Conservation (phyloP, 805 yeast species). For the Ogataea corticis region DNA sequence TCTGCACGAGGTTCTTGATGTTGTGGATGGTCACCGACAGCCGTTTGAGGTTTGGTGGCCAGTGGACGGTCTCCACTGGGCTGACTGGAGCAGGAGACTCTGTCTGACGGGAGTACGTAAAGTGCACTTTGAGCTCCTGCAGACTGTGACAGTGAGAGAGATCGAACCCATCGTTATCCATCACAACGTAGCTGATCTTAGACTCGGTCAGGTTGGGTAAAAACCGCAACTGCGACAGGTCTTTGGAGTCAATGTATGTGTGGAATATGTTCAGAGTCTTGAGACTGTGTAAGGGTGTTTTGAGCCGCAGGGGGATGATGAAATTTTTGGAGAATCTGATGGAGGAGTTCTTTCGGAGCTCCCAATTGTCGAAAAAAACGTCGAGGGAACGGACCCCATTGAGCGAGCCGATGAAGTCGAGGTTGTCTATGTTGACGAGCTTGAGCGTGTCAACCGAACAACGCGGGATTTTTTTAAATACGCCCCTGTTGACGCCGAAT, state of each 20-base stretch:
- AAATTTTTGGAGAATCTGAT: slow-evolving; percentile 26
- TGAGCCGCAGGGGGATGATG: slow-evolving; percentile 25
- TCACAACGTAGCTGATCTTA: slow-evolving; percentile 31
- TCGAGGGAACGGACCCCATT: slow-evolving; percentile 27
- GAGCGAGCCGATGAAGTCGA: slow-evolving; percentile 28
- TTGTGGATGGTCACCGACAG: slow-evolving; percentile 33
- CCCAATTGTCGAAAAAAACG: slow-evolving; percentile 35
- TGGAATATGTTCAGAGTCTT: slow-evolving; percentile 31
- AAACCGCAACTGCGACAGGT: slow-evolving; percentile 25
- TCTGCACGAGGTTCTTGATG: slow-evolving; percentile 30
- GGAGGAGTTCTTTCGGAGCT: slow-evolving; percentile 29
- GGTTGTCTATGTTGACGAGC: slow-evolving; percentile 32
- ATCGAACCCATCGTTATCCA: slow-evolving; percentile 32
- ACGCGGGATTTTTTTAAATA: slow-evolving; percentile 26
- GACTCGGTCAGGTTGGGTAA: slow-evolving; percentile 33
- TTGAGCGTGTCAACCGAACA: slow-evolving; percentile 27
- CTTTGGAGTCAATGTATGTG: slow-evolving; percentile 31
- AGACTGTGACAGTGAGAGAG: slow-evolving; percentile 27
- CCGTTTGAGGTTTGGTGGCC: slow-evolving; percentile 32
- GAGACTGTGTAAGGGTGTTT: slow-evolving; percentile 19
- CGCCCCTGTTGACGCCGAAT: slow-evolving; percentile 34
- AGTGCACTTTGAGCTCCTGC: slow-evolving; percentile 33
- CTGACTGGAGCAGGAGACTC: slow-evolving; percentile 15
- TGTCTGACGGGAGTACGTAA: slow-evolving; percentile 25
- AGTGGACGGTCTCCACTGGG: slow-evolving; percentile 18